Base-by-base conservation (phyloP, 768 basidiomycete genomes). In the Russula sp. region DNA sequence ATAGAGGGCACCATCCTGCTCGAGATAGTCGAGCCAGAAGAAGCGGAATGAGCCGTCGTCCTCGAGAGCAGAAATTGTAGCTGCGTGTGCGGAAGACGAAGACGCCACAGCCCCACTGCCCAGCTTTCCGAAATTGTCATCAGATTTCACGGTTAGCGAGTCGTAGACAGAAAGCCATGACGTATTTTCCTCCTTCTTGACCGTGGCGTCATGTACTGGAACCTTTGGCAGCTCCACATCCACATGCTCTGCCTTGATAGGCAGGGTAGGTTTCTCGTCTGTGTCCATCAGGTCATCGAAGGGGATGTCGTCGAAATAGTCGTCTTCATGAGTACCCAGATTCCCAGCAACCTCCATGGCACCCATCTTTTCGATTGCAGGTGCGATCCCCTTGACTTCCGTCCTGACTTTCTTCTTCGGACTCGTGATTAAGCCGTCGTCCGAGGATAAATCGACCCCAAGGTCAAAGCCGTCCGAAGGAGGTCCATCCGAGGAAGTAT, bases 1-100 rank as follows among this genome's bases (percentile, higher is more conserved):
- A 72, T 92, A 89, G 4, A 99, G 78, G 64, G 83, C 84, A 18
- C 94, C 96, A 18, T 89, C 84, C 54, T 84, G 82, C 72, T 98
- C 94, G 38, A 95, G 84, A 71, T 93, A 93, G 72, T 99, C 97
- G 24, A 98, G 79, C 97, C 97, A 99, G 79, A 88, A 99, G 79
- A 99, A 94, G 30, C 83, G 83, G 16, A 98, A 77, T 3, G 86
- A 89, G 1, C 92, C 94, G 67, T 97, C 93, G 5, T 83, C 76
- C 71, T 98, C 92, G 2, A 94, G 80, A 0, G 87, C 88, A 48
- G 82, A 81, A 8, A 85, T 68, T 24, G 79, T 75, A 72, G 72
- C 65, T 56, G 81, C 76, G 52, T 72, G 66, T 5, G 78, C 69
- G 2, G 75, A 69, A 7, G 77, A 74, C 18, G 74, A 64, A 8